These are phyloP conservation scores for Candida multigemmis DNA, from an alignment of 805 yeast genomes.

Conservation along the genomic window DNA sequence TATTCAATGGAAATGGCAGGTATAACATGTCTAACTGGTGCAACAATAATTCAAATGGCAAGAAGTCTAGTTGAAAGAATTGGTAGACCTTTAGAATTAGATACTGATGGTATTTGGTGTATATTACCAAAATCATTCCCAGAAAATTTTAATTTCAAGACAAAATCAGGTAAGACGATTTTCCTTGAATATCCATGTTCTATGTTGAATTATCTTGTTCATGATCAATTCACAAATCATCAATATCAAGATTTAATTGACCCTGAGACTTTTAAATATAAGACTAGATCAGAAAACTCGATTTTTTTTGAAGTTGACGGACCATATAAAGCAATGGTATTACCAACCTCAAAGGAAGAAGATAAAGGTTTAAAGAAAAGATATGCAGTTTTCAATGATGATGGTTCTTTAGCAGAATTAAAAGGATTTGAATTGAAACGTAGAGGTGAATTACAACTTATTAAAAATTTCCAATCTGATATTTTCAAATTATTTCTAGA, in stretches of 20 bases:
- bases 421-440: constrained; percentile 96
- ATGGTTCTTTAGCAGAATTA: constrained; percentile 88
- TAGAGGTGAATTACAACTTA: constrained; percentile 89
- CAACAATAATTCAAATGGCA: constrained; percentile 97
- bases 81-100: constrained; percentile 93
- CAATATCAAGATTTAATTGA: constrained; percentile 87
- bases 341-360: constrained; percentile 96
- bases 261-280: constrained; percentile 57
- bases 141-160: constrained; percentile 65
- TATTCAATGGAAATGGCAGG: constrained; percentile 99
- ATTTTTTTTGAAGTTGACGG: constrained; percentile 98
- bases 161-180: constrained; percentile 70
- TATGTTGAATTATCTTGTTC: constrained; percentile 90
- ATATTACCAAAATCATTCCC: constrained; percentile 91
- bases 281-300: constrained; percentile 79
- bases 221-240: constrained; percentile 82
- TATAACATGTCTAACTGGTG: constrained; percentile 95
- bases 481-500: constrained; percentile 85
- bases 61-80: constrained; percentile 81
- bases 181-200: constrained; percentile 89
- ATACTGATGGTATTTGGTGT: constrained; percentile 99
- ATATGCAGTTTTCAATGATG: constrained; percentile 93
- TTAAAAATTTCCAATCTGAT: constrained; percentile 92
- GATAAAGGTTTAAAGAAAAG: constrained; percentile 94
- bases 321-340: constrained; percentile 93